Evolutionary conservation across 176 grass and related monocot genomes (phyloP).

Genomic region (Zizania latifolia): DNA sequence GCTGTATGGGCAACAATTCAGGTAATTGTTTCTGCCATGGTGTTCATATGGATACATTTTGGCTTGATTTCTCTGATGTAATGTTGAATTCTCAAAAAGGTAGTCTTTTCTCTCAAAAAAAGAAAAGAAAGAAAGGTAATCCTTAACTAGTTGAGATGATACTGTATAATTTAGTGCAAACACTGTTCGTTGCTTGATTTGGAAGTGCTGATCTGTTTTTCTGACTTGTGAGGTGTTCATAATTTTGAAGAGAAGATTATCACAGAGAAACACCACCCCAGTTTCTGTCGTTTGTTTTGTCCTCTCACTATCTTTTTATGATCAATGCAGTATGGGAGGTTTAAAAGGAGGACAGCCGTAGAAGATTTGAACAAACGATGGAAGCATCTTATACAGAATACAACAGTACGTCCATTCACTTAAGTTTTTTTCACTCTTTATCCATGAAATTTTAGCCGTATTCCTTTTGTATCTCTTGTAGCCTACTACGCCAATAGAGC

Average conservation of each 20-base stretch:
- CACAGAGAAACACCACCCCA: background rate
- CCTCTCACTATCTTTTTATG: background rate
- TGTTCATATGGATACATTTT: constrained; percentile 6
- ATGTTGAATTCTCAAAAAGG: background rate
- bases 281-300: background rate
- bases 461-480: constrained; percentile 28
- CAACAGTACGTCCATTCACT: constrained; percentile 47
- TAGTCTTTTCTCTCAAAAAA: no score
- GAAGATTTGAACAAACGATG: constrained; percentile 96
- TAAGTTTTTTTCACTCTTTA: background rate
- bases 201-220: background rate
- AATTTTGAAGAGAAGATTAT: background rate
- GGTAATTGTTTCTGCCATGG: constrained; percentile 27
- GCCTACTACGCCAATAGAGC: constrained; percentile 80
- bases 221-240: background rate
- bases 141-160: background rate
- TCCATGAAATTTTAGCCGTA: constrained; percentile 18
- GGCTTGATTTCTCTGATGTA: background rate
- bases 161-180: background rate
- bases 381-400: constrained; percentile 86
- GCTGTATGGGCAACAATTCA: constrained; percentile 93
- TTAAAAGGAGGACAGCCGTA: constrained; percentile 51
- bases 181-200: background rate
- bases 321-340: constrained; percentile 65
- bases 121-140: no score